Conservation (phyloP, 176 grass and related monocot genomes). For the Bolboschoenus planiculmis region DNA sequence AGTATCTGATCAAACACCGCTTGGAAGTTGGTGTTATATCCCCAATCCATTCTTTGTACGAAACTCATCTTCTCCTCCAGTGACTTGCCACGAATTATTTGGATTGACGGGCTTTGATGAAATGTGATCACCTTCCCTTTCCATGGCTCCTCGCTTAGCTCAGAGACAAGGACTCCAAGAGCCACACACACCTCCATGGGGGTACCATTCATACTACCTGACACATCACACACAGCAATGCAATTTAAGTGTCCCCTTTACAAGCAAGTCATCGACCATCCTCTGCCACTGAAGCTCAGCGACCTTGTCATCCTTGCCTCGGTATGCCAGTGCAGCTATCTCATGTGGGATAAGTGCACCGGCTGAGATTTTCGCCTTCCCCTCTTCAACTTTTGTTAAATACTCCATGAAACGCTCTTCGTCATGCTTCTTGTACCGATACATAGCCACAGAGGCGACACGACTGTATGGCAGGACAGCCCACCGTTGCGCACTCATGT, state of each 20-base stretch:
- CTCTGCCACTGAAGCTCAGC: conserved; percentile 46
- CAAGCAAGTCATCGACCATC: conserved; percentile 28
- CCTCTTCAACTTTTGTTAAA: conserved; percentile 24
- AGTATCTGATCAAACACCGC: conserved; percentile 45
- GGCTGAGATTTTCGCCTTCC: conserved; percentile 34
- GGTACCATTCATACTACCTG: conserved; percentile 18
- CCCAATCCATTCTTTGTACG: conserved; percentile 27
- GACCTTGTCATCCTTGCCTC: conserved; percentile 30
- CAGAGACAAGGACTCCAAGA: conserved; percentile 56
- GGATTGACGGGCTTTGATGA: conserved; percentile 30
- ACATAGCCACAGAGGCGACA: conserved; percentile 55
- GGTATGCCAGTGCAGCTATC: conserved; percentile 2
- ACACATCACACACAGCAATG: conserved; percentile 71
- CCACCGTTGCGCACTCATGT: conserved; percentile 50
- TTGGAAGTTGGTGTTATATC: conserved; percentile 45
- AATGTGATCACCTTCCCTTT: conserved; percentile 57
- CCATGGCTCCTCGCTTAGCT: conserved; percentile 59
- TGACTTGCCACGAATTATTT: conserved; percentile 33
- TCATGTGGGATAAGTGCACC: conserved; percentile 47
- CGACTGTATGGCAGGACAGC: conserved; percentile 31
- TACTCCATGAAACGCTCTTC: conserved; percentile 19
- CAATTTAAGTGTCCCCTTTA: conserved; percentile 43
- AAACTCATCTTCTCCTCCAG: conserved; percentile 48
- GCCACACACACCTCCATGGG: conserved; percentile 43
- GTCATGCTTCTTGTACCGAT: conserved; percentile 50